These are phyloP conservation scores for Aspergillus fumigatus DNA, from an alignment of 2,329 filamentous ascomycete genomes.

Conservation along the genomic window DNA sequence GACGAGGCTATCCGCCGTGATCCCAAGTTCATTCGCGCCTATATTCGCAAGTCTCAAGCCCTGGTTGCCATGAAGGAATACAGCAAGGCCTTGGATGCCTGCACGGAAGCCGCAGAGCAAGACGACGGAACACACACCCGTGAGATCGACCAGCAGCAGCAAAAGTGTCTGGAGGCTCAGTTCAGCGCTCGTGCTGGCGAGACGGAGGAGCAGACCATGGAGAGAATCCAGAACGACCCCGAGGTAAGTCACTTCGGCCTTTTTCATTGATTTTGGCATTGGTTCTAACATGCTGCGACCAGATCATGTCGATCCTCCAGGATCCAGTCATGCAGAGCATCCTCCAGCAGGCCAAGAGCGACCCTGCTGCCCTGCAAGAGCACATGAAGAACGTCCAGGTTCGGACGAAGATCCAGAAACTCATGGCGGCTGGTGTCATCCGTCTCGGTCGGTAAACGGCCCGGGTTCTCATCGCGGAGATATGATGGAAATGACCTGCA, in stretches of 20 bases:
- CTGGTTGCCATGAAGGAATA: constrained; percentile 98
- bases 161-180: constrained; percentile 88
- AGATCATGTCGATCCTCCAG: constrained; percentile 86
- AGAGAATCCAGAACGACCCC: constrained; percentile 83
- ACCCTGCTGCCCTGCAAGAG: constrained; percentile 88
- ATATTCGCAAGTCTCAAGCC: constrained; percentile 93
- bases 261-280: constrained; percentile 19
- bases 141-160: constrained; percentile 90
- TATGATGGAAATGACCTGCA: not conserved
- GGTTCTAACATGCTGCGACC: constrained; percentile 10
- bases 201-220: constrained; percentile 91
- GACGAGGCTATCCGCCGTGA: constrained; percentile 87
- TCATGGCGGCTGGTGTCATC: constrained; percentile 90
- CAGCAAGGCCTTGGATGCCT: constrained; percentile 87
- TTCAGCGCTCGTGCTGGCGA: constrained; percentile 88
- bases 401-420: constrained; percentile 84
- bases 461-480: not conserved
- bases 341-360: constrained; percentile 89
- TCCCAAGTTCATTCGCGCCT: constrained; percentile 87
- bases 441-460: constrained; percentile 57
- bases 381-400: constrained; percentile 94
- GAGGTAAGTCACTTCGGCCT: constrained; percentile 57
- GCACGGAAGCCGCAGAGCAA: constrained; percentile 71
- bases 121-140: constrained; percentile 79
- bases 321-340: constrained; percentile 98